phyloP scores from a whole-genome alignment of 148 eudicot genomes.

The Vaccinium vitisidaea region DNA sequence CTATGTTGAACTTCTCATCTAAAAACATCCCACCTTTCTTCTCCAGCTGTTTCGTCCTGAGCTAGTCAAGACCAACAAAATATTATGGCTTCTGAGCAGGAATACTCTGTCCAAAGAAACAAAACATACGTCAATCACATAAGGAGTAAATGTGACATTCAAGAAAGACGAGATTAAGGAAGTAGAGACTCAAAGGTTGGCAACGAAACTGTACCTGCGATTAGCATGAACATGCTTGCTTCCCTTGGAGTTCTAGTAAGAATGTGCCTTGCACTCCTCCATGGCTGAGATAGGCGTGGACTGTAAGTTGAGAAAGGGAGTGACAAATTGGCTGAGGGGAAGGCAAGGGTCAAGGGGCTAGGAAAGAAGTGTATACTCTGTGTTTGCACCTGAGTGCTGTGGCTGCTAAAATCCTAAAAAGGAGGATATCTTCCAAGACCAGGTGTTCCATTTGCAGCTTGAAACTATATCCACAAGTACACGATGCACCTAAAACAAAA shows the following conservation, averaged over 20 bases:
- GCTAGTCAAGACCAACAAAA: background rate
- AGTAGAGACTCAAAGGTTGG: background rate
- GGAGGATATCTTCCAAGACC: slow-evolving; percentile 99
- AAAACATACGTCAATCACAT: background rate
- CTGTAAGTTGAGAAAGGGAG: background rate
- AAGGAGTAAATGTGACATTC: background rate
- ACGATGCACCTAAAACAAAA: slow-evolving; percentile 71
- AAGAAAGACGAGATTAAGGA: background rate
- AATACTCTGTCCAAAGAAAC: background rate
- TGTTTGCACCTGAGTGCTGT: background rate
- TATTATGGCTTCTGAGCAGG: background rate
- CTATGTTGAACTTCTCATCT: background rate
- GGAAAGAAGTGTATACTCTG: background rate
- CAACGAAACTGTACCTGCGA: background rate
- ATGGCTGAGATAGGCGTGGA: background rate
- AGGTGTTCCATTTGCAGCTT: slow-evolving; percentile 90
- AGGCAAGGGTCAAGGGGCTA: background rate
- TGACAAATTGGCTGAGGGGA: background rate
- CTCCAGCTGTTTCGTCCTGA: background rate
- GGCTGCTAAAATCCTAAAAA: slow-evolving; percentile 38
- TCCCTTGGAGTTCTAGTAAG: background rate
- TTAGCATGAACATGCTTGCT: background rate
- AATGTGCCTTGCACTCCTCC: background rate
- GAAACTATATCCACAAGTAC: slow-evolving; percentile 91
- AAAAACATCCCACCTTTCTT: background rate